These are phyloP conservation scores for Penicillium sp. DNA, from an alignment of 2,329 filamentous ascomycete genomes.

Conservation along the genomic window DNA sequence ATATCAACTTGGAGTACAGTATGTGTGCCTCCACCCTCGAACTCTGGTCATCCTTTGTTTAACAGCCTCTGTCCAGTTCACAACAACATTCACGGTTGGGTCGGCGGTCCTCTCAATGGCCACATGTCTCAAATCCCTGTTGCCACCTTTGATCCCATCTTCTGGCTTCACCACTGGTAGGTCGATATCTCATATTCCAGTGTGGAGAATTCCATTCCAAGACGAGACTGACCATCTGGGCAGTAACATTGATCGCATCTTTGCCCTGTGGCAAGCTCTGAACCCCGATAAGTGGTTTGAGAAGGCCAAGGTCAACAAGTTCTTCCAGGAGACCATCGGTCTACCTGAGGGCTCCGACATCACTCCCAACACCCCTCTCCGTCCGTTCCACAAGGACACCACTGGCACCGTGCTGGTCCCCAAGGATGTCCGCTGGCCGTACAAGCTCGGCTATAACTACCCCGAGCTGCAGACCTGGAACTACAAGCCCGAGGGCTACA, in stretches of 20 bases:
- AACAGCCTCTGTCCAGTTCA: constrained; percentile 31
- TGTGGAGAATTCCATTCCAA: not conserved
- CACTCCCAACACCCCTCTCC: constrained; percentile 10
- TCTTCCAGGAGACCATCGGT: constrained; percentile 43
- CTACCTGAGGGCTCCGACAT: not conserved
- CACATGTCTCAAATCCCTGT: constrained; percentile 72
- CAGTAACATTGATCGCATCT: constrained; percentile 62
- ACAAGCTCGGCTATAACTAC: constrained; percentile 70
- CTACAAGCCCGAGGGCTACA: not conserved
- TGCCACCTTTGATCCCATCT: constrained; percentile 75
- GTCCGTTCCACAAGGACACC: constrained; percentile 62
- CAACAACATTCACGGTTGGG: constrained; percentile 52
- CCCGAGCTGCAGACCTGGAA: constrained; percentile 49
- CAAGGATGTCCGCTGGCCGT: constrained; percentile 57
- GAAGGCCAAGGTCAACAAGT: constrained; percentile 60
- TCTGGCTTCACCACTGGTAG: constrained; percentile 68
- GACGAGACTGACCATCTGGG: not conserved
- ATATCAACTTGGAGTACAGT: constrained; percentile 20
- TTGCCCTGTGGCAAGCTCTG: constrained; percentile 73
- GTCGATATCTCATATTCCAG: not conserved
- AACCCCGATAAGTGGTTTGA: constrained; percentile 62
- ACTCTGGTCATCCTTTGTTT: not conserved
- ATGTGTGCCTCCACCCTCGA: constrained; percentile 33
- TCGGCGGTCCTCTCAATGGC: constrained; percentile 55
- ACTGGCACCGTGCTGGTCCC: constrained; percentile 64